Conservation (phyloP, 2,329 filamentous ascomycete genomes). For the Plectosphaerella plurivora region DNA sequence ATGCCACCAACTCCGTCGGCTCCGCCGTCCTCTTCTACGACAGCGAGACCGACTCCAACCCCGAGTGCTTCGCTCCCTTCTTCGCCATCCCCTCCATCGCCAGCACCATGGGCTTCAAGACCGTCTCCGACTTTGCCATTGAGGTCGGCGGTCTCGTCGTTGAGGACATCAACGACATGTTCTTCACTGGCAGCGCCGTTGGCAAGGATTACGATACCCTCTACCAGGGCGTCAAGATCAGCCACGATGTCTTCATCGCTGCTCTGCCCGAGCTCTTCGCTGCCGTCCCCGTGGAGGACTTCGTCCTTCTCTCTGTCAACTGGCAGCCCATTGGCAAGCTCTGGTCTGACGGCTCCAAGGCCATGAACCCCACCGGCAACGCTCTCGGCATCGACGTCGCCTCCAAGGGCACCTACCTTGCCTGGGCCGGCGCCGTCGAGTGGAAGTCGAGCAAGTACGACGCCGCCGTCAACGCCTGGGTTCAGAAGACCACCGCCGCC, state of each 20-base stretch:
- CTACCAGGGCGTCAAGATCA: conserved; percentile 13
- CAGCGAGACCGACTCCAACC: conserved; percentile 21
- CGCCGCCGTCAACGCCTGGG: conserved; percentile 17
- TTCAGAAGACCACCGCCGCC: conserved; percentile 13
- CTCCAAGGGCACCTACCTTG: conserved; percentile 18
- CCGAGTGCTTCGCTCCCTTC: conserved; percentile 26
- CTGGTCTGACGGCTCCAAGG: conserved; percentile 16
- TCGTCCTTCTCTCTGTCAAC: conserved; percentile 13
- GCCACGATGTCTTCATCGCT: conserved; percentile 16
- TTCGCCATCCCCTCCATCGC: conserved; percentile 26
- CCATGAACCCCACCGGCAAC: conserved; percentile 25
- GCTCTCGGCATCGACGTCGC: conserved; percentile 24
- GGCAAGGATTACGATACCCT: conserved; percentile 14
- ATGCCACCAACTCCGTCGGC: conserved; percentile 17
- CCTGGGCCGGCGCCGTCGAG: conserved; percentile 18
- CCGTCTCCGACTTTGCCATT: conserved; percentile 23
- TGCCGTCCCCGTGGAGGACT: conserved; percentile 11
- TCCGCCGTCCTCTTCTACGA: conserved; percentile 32
- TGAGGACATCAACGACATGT: conserved; percentile 28
- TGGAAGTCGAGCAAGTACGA: conserved; percentile 17
- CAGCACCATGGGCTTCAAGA: conserved; percentile 28
- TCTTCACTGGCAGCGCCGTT: conserved; percentile 27
- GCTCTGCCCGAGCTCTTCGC: conserved; percentile 14
- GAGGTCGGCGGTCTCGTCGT: conserved; percentile 26
- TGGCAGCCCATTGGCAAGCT: conserved; percentile 28